Base-by-base conservation (phyloP, 2,329 filamentous ascomycete genomes). In the Pseudogymnoascus sp. region DNA sequence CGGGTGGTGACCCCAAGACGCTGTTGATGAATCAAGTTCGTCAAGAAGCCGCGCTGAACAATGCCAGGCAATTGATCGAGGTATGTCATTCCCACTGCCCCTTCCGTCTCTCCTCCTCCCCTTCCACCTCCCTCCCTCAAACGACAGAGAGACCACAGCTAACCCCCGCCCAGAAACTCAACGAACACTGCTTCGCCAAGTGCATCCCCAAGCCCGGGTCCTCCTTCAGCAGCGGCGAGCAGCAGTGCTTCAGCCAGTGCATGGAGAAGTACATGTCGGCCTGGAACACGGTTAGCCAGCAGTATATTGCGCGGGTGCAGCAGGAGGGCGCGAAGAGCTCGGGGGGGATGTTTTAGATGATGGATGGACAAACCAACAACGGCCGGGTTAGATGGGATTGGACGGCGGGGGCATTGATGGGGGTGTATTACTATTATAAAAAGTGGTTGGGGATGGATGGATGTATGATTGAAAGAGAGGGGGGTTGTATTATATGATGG, bases 251-350 rank as follows among this genome's bases (percentile, higher is more conserved):
- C 71, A 89, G 82, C 18, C 80, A 82, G 64, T 93, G 89, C 79
- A 89, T 92, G 84, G 88, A 92, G 70, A 92, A 92, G 76, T 93
- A 92, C 80, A 90, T 92, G 80, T 77, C 81, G 33, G 82, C 88
- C 9, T 93, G 89, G 89, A 92, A 92, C 76, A 78, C 82, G 65
- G 86, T 90, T 70, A 88, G 86, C 77, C 75, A 80, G 58, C 80
- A 86, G 40, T 91, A 90, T 73, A 83, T 90, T 70, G 75, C 61
- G 18, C 63, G 72, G 63, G 69, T 73, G 67, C 68, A 72, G 60
- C 63, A 67, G 52, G 70, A 73, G 60, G 60, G 60, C 21, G 65
- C 62, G 27, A 70, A 69, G 64, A 52, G 61, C 8, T 59, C 64
- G 45, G 65, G 69, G 37, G 37, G 37, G 40, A 45, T 45, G 40